phyloP scores from a whole-genome alignment of 768 basidiomycete genomes.

The Cubamyces lactineus region DNA sequence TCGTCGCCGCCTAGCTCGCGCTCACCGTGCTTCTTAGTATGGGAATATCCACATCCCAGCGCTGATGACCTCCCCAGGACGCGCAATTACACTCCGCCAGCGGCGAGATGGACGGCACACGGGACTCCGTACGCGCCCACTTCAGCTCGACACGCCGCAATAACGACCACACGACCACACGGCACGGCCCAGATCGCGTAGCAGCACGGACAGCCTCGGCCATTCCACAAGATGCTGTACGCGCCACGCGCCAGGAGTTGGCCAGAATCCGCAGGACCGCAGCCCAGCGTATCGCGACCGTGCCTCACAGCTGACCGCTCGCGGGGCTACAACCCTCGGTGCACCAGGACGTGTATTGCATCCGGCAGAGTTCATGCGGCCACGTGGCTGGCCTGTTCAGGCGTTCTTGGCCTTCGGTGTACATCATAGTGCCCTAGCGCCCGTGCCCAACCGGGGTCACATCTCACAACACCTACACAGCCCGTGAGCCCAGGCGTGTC shows the following conservation, averaged over 20 bases:
- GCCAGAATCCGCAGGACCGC: too few relatives aligned
- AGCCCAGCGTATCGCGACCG: too few relatives aligned
- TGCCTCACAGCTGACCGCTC: too few relatives aligned
- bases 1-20: not conserved
- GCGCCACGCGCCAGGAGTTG: not conserved
- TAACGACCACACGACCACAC: not conserved
- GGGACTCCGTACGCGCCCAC: not conserved
- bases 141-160: not conserved
- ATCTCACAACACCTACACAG: not conserved
- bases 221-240: not conserved
- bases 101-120: not conserved
- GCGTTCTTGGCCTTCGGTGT: not conserved
- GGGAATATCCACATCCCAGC: slow-evolving; percentile 10
- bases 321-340: not conserved
- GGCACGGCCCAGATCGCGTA: not conserved
- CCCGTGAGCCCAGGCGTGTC: too few relatives aligned
- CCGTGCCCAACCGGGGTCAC: not conserved
- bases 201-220: not conserved
- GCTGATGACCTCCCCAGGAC: not conserved
- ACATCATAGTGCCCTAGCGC: slow-evolving; percentile 17
- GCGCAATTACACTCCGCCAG: not conserved
- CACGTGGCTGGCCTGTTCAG: not conserved
- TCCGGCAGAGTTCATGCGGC: not conserved
- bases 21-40: not conserved
- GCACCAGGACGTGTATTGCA: too few relatives aligned